Percentiles rank a stretch among this genome's conserved stretches.
These are phyloP conservation scores for Rhexocercosporidium sp. DNA, from an alignment of 2,329 filamentous ascomycete genomes.

Conservation along the genomic window DNA sequence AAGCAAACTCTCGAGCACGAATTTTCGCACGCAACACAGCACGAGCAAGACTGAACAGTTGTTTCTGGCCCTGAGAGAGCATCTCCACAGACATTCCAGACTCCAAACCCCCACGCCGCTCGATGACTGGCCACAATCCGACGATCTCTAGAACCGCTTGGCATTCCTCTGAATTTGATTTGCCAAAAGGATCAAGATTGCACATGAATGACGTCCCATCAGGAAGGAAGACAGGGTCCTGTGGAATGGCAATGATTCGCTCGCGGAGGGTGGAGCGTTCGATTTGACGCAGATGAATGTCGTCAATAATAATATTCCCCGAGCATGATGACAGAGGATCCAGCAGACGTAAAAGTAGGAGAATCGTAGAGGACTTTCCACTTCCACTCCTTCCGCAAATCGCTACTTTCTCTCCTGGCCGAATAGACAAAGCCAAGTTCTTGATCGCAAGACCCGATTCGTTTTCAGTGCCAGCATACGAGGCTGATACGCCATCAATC, in stretches of 20 bases:
- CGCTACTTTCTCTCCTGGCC: conserved; percentile 39
- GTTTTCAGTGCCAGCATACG: background rate
- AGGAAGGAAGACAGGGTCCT: conserved; percentile 58
- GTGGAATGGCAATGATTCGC: conserved; percentile 57
- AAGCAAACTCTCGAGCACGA: conserved; percentile 46
- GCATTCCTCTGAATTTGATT: conserved; percentile 34
- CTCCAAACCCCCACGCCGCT: conserved; percentile 45
- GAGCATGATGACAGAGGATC: conserved; percentile 36
- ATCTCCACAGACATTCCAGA: conserved; percentile 41
- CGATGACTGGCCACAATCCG: conserved; percentile 20
- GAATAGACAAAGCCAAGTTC: conserved; percentile 39
- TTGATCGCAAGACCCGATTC: conserved; percentile 38
- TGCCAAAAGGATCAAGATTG: conserved; percentile 50
- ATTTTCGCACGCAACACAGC: conserved; percentile 49
- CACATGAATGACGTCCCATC: conserved; percentile 47
- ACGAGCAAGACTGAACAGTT: conserved; percentile 54
- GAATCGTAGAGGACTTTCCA: conserved; percentile 48
- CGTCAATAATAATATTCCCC: conserved; percentile 53
- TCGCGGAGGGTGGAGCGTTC: conserved; percentile 50
- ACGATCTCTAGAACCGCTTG: conserved; percentile 19
- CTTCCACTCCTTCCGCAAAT: conserved; percentile 36
- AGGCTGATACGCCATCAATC: conserved; percentile 8
- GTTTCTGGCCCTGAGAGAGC: conserved; percentile 51
- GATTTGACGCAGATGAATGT: conserved; percentile 44
- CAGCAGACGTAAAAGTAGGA: conserved; percentile 48